Conservation (phyloP, 352 stramenopile genomes). For the Globisporangium recalcitrans region DNA sequence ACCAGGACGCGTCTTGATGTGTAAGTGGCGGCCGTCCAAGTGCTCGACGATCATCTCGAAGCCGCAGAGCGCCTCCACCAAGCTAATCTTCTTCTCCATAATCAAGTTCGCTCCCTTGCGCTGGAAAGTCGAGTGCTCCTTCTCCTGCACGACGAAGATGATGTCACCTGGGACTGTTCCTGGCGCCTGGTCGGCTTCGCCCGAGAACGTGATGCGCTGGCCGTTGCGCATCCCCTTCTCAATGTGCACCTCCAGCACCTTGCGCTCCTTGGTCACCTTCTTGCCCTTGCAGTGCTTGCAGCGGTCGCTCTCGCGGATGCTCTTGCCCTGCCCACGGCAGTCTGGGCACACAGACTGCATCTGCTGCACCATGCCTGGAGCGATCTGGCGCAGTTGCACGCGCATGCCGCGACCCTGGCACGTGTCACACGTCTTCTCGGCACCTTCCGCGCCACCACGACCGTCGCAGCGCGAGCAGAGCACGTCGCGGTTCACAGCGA, state of each 20-base stretch:
- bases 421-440: constrained; percentile 89
- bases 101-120: constrained; percentile 96
- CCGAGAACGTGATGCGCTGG: constrained; percentile 96
- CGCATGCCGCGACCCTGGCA: constrained; percentile 94
- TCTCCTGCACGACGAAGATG: constrained; percentile 98
- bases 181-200: constrained; percentile 95
- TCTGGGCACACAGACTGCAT: constrained; percentile 93
- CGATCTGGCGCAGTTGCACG: constrained; percentile 96
- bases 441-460: constrained; percentile 89
- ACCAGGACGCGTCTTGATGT: constrained; percentile 90
- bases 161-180: constrained; percentile 91
- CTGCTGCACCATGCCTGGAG: constrained; percentile 97
- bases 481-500: constrained; percentile 96
- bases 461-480: constrained; percentile 86
- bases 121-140: constrained; percentile 95
- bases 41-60: constrained; percentile 92
- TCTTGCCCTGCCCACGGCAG: constrained; percentile 94
- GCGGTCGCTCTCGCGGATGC: constrained; percentile 91
- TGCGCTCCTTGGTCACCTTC: constrained; percentile 95
- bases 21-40: constrained; percentile 88
- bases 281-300: constrained; percentile 92
- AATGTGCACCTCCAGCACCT: constrained; percentile 98
- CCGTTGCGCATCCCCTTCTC: constrained; percentile 98
- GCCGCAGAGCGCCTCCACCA: constrained; percentile 92
- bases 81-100: constrained; percentile 93